These are phyloP conservation scores for Spironucleus salmonicida DNA, from an alignment of 208 protist species.

Conservation along the genomic window DNA sequence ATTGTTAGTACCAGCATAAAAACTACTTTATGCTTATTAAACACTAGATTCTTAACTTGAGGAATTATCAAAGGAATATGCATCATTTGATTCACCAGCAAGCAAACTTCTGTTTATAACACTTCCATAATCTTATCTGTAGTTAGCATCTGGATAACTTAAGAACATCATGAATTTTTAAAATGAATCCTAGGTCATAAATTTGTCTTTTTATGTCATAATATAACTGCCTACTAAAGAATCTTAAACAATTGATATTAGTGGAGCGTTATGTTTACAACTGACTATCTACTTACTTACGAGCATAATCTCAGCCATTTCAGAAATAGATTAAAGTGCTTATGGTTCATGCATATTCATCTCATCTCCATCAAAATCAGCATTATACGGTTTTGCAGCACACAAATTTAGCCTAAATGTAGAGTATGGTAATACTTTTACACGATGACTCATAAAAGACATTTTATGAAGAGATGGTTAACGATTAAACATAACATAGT, in stretches of 20 bases:
- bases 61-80: neutral
- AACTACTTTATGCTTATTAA: neutral
- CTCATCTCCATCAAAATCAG: constrained; percentile 99
- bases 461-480: constrained; percentile 99
- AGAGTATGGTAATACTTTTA: constrained; percentile 76
- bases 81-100: neutral
- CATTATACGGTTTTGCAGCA: constrained; percentile 84
- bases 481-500: constrained; percentile 97
- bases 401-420: constrained; percentile 96
- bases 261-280: constrained; percentile 83
- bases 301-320: constrained; percentile 66
- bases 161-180: constrained; percentile 91
- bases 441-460: constrained; percentile 97
- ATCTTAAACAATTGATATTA: constrained; percentile 99
- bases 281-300: constrained; percentile 96
- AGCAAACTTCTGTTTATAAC: neutral
- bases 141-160: constrained; percentile 51
- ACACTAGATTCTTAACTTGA: neutral
- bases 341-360: constrained; percentile 99
- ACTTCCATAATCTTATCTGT: neutral
- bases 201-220: constrained; percentile 80
- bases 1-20: neutral
- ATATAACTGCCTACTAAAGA: constrained; percentile 69
- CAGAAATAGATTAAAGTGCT: constrained; percentile 73
- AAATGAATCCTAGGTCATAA: constrained; percentile 79